These are phyloP conservation scores for Sphagnum tenellum DNA, from an alignment of 225 moss, liverwort and hornwort genomes.

Conservation along the genomic window DNA sequence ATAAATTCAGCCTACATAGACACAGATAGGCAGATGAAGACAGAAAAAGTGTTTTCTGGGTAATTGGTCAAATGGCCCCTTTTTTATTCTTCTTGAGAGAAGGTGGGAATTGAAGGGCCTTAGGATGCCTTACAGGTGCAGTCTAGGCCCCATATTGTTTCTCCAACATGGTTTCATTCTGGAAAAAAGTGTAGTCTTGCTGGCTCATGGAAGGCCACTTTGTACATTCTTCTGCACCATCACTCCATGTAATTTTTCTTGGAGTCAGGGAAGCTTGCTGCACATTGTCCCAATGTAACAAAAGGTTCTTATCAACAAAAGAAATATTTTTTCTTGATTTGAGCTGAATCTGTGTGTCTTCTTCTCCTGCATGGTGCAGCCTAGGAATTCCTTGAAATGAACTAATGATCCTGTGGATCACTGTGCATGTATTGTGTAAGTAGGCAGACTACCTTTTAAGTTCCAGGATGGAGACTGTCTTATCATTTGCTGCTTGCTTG, in stretches of 20 bases:
- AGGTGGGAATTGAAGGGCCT: slow-evolving; percentile 3
- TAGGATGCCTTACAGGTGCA: slow-evolving; percentile 8
- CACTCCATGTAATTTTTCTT: slow-evolving; percentile 11
- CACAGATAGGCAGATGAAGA: too few relatives aligned
- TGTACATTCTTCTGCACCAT: slow-evolving; percentile 33
- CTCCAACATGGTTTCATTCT: slow-evolving; percentile 12
- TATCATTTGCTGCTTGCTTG: too few relatives aligned
- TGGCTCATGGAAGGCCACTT: slow-evolving; percentile 6
- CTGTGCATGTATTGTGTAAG: too few relatives aligned
- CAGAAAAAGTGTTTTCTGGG: background rate
- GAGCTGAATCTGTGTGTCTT: too few relatives aligned
- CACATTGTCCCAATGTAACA: slow-evolving; percentile 27
- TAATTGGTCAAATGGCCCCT: background rate
- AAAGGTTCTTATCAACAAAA: slow-evolving; percentile 1
- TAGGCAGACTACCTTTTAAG: too few relatives aligned
- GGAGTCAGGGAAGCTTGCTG: slow-evolving; percentile 12
- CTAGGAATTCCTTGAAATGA: too few relatives aligned
- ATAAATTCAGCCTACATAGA: slow-evolving; percentile 2
- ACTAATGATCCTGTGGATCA: too few relatives aligned
- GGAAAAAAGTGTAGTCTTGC: background rate
- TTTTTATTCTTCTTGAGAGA: slow-evolving; percentile 7
- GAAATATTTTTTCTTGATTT: too few relatives aligned
- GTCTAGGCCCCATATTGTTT: slow-evolving; percentile 6
- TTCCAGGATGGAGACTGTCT: too few relatives aligned
- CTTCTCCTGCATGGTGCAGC: too few relatives aligned